phyloP scores from a whole-genome alignment of 1,284 basidiomycete genomes.

The Mycosarcoma maydis region DNA sequence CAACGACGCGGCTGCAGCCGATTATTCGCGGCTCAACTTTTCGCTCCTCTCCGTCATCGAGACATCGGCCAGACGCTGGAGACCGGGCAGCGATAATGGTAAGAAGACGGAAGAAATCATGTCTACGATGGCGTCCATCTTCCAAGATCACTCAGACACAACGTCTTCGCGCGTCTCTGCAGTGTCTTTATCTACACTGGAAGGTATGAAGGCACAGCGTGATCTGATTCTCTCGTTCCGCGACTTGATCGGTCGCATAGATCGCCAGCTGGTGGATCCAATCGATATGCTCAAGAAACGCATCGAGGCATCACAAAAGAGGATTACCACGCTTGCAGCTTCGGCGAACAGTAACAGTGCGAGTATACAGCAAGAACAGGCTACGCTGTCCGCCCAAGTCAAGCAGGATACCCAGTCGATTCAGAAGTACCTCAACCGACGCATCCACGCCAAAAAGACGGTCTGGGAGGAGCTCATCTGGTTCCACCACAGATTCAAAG shows the following conservation, averaged over 20 bases:
- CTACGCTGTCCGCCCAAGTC: slow-evolving; percentile 29
- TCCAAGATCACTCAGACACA: slow-evolving; percentile 39
- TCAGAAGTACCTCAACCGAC: slow-evolving; percentile 37
- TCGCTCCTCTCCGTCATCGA: slow-evolving; percentile 39
- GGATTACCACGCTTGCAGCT: slow-evolving; percentile 27
- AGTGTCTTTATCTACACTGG: slow-evolving; percentile 27
- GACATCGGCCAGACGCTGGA: slow-evolving; percentile 33
- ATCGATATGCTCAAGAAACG: slow-evolving; percentile 44
- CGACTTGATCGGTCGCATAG: slow-evolving; percentile 38
- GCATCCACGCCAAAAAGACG: slow-evolving; percentile 42
- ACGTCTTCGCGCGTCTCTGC: slow-evolving; percentile 30
- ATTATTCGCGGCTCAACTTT: slow-evolving; percentile 47
- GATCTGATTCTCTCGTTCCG: slow-evolving; percentile 49
- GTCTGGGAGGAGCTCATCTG: slow-evolving; percentile 49
- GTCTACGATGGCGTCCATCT: slow-evolving; percentile 19
- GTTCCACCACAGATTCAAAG: slow-evolving; percentile 40
- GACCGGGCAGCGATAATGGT: slow-evolving; percentile 36
- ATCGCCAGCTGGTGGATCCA: slow-evolving; percentile 40
- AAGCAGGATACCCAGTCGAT: slow-evolving; percentile 36
- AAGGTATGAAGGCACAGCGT: slow-evolving; percentile 44
- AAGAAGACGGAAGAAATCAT: slow-evolving; percentile 37
- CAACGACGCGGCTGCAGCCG: slow-evolving; percentile 47
- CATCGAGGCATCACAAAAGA: slow-evolving; percentile 35
- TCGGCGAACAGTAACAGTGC: slow-evolving; percentile 4
- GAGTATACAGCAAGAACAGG: slow-evolving; percentile 34